phyloP scores from a whole-genome alignment of 352 stramenopile species.

The Phytophthora tentaculata region DNA sequence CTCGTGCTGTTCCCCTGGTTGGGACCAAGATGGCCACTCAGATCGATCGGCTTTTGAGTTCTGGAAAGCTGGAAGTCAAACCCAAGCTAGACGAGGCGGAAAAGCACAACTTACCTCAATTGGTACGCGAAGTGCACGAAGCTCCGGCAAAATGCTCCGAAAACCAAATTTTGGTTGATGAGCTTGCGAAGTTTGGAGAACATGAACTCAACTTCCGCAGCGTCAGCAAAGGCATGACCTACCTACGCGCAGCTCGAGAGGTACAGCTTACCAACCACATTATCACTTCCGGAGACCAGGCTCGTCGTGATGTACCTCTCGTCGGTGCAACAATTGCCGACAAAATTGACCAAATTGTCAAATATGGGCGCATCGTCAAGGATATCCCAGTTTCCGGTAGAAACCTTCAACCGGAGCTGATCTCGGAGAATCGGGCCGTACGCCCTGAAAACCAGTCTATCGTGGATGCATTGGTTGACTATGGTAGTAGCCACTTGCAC shows the following conservation, averaged over 20 bases:
- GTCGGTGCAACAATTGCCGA: neutral
- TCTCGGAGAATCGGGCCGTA: neutral
- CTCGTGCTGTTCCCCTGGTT: slow-evolving; percentile 1
- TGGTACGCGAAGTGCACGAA: slow-evolving; percentile 1
- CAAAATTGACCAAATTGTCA: slow-evolving; percentile 11
- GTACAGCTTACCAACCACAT: neutral
- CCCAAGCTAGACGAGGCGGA: neutral
- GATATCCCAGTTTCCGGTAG: neutral
- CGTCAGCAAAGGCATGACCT: slow-evolving; percentile 1
- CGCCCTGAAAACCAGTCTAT: neutral
- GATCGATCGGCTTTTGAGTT: neutral
- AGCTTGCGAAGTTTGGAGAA: slow-evolving; percentile 5
- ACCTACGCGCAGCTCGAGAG: slow-evolving; percentile 2
- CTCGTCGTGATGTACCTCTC: neutral
- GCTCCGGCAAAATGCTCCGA: neutral
- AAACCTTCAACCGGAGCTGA: neutral
- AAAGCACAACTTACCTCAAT: neutral
- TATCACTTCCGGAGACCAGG: slow-evolving; percentile 1
- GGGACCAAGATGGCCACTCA: neutral
- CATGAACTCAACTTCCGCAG: slow-evolving; percentile 4
- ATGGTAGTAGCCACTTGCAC: slow-evolving; percentile 3
- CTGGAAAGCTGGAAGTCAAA: slow-evolving; percentile 1
- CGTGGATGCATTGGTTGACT: neutral
- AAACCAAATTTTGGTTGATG: slow-evolving; percentile 3
- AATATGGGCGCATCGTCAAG: slow-evolving; percentile 2